Conservation (phyloP, 1,284 basidiomycete species). For the Moniliella sp. region DNA sequence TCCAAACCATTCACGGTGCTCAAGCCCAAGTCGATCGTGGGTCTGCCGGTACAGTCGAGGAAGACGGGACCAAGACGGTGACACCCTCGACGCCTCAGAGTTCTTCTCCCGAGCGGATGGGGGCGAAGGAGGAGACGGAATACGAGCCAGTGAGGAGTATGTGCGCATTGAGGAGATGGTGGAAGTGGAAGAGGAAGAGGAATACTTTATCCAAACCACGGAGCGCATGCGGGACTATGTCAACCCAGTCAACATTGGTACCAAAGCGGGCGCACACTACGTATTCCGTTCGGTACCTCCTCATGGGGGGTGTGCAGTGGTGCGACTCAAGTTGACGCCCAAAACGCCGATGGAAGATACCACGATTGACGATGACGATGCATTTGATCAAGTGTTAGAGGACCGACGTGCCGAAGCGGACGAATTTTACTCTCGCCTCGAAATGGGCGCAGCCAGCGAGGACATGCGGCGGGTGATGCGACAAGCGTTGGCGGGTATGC, state of each 20-base stretch:
- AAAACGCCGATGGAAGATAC: constrained; percentile 51
- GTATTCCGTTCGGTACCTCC: constrained; percentile 65
- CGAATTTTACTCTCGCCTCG: constrained; percentile 71
- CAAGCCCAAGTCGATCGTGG: no score
- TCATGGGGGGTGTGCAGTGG: constrained; percentile 78
- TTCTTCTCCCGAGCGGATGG: constrained; percentile 12
- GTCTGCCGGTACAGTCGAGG: background rate
- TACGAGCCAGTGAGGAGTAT: constrained; percentile 7
- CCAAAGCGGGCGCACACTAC: constrained; percentile 82
- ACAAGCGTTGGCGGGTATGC: constrained; percentile 85
- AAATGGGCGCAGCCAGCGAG: constrained; percentile 50
- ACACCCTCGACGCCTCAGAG: no score
- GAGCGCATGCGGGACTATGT: constrained; percentile 36
- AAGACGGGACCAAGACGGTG: constrained; percentile 1
- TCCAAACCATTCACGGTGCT: constrained; percentile 1
- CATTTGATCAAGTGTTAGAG: constrained; percentile 72
- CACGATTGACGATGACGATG: constrained; percentile 62
- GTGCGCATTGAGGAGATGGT: constrained; percentile 26
- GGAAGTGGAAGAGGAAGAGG: constrained; percentile 24
- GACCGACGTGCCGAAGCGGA: constrained; percentile 62
- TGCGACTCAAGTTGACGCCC: constrained; percentile 75
- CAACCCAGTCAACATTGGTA: constrained; percentile 68
- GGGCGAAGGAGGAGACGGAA: constrained; percentile 4
- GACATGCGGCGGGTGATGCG: constrained; percentile 88
- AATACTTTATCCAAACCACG: constrained; percentile 11